A percentile compares a stretch with the other conserved stretches of the same genome.
Evolutionary conservation across 306 rosid species (phyloP).

Genomic region (Ormosia emarginata): DNA sequence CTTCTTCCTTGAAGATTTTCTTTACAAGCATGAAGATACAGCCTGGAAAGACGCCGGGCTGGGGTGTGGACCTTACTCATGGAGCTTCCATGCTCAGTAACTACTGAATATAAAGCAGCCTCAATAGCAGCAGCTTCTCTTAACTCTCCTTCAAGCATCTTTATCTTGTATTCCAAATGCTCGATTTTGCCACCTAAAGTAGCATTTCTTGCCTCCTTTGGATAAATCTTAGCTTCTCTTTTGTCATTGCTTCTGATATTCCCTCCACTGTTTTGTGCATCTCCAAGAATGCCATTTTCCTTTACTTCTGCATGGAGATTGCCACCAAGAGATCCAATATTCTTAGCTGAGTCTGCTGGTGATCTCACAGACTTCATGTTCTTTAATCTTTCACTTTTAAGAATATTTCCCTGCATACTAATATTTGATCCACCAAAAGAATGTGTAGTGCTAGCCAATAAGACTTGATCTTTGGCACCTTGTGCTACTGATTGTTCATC

Average conservation of each 20-base stretch:
- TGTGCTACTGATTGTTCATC: constrained; percentile 29
- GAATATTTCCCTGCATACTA: constrained; percentile 27
- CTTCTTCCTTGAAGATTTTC: constrained; percentile 49
- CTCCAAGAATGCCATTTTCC: constrained; percentile 30
- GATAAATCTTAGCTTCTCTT: constrained; percentile 51
- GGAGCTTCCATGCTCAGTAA: constrained; percentile 87
- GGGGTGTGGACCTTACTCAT: constrained; percentile 78
- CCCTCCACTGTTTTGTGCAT: constrained; percentile 33
- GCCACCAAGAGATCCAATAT: constrained; percentile 20
- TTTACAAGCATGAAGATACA: constrained; percentile 71
- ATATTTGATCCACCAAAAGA: constrained; percentile 20
- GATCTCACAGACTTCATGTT: constrained; percentile 56
- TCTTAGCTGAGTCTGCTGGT: constrained; percentile 35
- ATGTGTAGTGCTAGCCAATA: constrained; percentile 4
- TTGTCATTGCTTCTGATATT: constrained; percentile 31
- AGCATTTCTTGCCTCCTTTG: constrained; percentile 54
- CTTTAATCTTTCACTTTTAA: constrained; percentile 44
- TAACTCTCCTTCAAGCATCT: constrained; percentile 84
- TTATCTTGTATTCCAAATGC: constrained; percentile 59
- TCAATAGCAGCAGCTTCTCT: constrained; percentile 87
- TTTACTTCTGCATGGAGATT: constrained; percentile 32
- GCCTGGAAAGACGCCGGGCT: constrained; percentile 82
- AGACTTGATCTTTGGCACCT: constrained; percentile 33
- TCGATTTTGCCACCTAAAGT: constrained; percentile 53
- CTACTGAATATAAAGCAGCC: constrained; percentile 74